Percentiles rank a stretch among this genome's conserved stretches.
Conservation (phyloP, 331 rosid genomes). For the Prunus yedoensis region DNA sequence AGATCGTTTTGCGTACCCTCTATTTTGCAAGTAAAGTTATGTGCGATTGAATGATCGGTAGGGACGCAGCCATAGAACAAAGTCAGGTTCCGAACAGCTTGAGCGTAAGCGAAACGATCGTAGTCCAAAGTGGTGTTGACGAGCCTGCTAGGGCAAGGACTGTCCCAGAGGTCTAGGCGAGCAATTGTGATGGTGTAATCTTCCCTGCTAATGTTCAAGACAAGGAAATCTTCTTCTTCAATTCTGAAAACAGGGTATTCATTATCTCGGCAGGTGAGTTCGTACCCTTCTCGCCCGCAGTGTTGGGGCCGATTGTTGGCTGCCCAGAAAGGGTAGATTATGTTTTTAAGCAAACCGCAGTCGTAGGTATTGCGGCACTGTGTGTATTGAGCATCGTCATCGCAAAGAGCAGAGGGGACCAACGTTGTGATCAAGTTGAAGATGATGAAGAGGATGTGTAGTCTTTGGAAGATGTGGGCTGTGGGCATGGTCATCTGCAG, state of each 20-base stretch:
- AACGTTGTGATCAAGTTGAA: neutral
- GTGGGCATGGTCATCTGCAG: neutral
- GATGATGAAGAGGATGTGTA: neutral
- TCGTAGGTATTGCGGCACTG: conserved; percentile 24
- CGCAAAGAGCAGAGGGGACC: neutral
- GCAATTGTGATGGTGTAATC: neutral
- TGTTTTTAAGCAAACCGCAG: conserved; percentile 32
- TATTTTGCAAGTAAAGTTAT: conserved; percentile 12
- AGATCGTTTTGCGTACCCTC: too few relatives aligned
- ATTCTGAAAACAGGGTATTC: neutral
- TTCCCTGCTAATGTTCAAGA: conserved; percentile 4
- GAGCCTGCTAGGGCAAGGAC: neutral
- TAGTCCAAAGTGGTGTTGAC: conserved; percentile 4
- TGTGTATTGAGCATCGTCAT: neutral
- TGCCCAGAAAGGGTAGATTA: conserved; percentile 49
- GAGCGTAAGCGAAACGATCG: neutral
- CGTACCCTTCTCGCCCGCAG: conserved; percentile 29
- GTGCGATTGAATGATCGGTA: rapidly evolving
- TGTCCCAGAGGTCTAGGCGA: neutral
- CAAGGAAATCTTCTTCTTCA: neutral
- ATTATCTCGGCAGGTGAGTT: conserved; percentile 9
- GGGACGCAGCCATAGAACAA: neutral
- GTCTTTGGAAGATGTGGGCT: neutral
- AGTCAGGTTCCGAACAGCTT: neutral
- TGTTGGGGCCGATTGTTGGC: conserved; percentile 7